phyloP scores from a whole-genome alignment of 306 rosid species.

The Cicer yamashitae region DNA sequence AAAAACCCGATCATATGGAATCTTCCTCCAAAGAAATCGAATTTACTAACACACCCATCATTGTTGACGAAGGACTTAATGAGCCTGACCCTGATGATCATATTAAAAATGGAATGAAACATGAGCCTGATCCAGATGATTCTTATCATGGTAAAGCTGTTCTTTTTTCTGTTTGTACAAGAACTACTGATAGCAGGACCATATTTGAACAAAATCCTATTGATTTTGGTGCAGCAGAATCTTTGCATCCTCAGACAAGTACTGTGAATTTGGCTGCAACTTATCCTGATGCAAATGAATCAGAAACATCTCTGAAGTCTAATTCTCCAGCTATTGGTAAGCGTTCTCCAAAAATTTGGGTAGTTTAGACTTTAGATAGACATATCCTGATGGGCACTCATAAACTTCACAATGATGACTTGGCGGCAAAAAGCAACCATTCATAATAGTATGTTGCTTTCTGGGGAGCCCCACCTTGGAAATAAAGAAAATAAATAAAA shows the following conservation, averaged over 20 bases:
- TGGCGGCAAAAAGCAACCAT: constrained; percentile 39
- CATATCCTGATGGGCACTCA: constrained; percentile 40
- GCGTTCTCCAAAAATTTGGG: constrained; percentile 37
- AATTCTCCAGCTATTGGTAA: constrained; percentile 41
- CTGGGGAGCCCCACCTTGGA: constrained; percentile 1
- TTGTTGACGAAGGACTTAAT: constrained; percentile 42
- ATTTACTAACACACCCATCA: constrained; percentile 38
- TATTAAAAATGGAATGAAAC: constrained; percentile 45
- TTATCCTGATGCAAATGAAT: constrained; percentile 55
- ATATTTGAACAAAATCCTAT: constrained; percentile 31
- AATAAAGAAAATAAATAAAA: constrained; percentile 21
- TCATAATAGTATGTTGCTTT: background rate
- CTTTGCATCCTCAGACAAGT: constrained; percentile 36
- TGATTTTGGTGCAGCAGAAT: constrained; percentile 36
- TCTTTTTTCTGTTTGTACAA: constrained; percentile 39
- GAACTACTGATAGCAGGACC: constrained; percentile 36
- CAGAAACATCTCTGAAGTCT: constrained; percentile 46
- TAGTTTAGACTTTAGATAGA: constrained; percentile 40
- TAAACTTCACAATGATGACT: constrained; percentile 53
- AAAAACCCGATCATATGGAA: constrained; percentile 43
- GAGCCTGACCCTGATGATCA: constrained; percentile 69
- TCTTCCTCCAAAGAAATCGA: constrained; percentile 43
- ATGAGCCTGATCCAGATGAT: constrained; percentile 73
- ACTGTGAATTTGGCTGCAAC: constrained; percentile 40
- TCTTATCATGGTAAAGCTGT: constrained; percentile 45